Percentiles rank a stretch among this genome's conserved stretches.
Evolutionary conservation across 2,329 filamentous ascomycete genomes (phyloP).

Genomic region (Penicillium frequentans): DNA sequence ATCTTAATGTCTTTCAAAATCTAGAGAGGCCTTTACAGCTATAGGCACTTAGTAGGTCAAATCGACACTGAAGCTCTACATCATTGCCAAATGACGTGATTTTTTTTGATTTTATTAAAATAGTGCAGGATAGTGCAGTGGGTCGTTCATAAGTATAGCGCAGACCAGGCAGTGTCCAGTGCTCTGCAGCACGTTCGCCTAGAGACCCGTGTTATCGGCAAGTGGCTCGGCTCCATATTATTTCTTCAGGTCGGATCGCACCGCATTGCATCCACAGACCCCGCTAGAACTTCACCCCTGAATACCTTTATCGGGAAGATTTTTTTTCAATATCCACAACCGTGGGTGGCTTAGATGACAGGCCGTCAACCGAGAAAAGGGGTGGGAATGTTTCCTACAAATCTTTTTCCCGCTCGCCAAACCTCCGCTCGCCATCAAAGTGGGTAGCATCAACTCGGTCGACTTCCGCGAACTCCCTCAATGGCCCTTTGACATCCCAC

Average conservation of each 20-base stretch:
- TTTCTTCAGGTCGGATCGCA: conserved; percentile 11
- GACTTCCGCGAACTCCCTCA: conserved; percentile 7
- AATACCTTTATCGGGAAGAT: not conserved
- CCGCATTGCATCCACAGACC: conserved; percentile 9
- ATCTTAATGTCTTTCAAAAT: no score
- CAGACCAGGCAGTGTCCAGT: not conserved
- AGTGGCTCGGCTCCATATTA: conserved; percentile 4
- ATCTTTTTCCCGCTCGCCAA: conserved; percentile 3
- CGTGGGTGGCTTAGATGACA: not conserved
- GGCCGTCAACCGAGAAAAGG: not conserved
- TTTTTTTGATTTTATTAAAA: not conserved
- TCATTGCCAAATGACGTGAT: not conserved
- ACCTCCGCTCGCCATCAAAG: not conserved
- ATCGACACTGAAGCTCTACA: not conserved
- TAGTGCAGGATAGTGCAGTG: not conserved
- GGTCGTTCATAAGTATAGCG: not conserved
- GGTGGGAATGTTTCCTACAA: not conserved
- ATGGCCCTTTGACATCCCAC: not conserved
- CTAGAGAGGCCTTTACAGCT: no score
- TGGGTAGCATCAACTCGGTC: conserved; percentile 15
- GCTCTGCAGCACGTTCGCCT: not conserved
- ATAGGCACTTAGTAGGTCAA: not conserved
- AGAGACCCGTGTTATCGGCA: not conserved
- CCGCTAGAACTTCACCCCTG: conserved; percentile 4
- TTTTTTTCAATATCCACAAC: not conserved